phyloP scores from a whole-genome alignment of 208 protist genomes.

The Balamuthia mandrillaris region DNA sequence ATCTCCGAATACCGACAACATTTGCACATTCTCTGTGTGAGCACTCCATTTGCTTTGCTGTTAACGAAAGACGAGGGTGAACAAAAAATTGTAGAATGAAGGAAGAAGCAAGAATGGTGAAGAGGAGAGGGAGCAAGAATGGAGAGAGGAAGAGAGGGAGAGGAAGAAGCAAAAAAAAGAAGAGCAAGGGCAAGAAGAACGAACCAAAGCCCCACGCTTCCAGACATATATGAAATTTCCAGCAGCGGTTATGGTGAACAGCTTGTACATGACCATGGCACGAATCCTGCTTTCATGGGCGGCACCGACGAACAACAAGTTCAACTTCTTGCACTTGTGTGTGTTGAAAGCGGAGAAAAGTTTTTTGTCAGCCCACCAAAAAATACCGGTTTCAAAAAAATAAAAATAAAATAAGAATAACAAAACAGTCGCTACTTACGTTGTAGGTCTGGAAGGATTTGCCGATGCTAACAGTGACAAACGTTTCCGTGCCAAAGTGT shows the following conservation, averaged over 20 bases:
- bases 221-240: not conserved
- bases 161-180: not conserved
- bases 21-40: not conserved
- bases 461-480: slow-evolving; percentile 26
- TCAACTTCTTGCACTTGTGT: not conserved
- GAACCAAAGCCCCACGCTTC: slow-evolving; percentile 2
- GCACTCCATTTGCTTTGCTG: not conserved
- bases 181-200: not conserved
- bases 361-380: not conserved
- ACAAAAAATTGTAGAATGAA: not conserved
- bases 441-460: slow-evolving; percentile 39
- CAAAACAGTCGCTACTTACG: not conserved
- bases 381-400: not conserved
- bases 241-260: not conserved
- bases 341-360: not conserved
- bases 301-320: not conserved
- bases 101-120: not conserved
- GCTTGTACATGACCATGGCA: not conserved
- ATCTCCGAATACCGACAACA: not conserved
- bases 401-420: not conserved
- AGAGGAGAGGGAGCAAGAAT: not conserved
- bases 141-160: not conserved
- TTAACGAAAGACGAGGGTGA: no score
- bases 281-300: not conserved
- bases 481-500: not conserved